Evolutionary conservation across 257 asterid species (phyloP).

Genomic region (Solanum tacnaense): DNA sequence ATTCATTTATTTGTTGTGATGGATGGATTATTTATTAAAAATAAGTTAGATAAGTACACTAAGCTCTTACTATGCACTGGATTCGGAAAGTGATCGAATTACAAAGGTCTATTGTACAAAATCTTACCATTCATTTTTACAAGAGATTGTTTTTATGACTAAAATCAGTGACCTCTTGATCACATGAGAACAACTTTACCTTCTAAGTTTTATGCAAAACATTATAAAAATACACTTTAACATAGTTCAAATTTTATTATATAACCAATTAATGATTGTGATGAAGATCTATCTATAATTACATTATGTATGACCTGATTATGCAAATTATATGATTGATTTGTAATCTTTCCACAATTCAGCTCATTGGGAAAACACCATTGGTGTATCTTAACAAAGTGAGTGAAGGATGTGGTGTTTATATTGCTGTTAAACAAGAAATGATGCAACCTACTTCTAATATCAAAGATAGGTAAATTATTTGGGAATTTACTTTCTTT

Average conservation of each 20-base stretch:
- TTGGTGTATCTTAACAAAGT: neutral
- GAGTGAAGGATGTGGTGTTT: neutral
- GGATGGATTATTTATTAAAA: no score
- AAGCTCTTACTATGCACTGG: neutral
- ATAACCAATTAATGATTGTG: neutral
- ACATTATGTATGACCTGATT: neutral
- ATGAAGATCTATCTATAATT: neutral
- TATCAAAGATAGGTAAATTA: neutral
- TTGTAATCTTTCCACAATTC: neutral
- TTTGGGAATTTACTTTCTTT: neutral
- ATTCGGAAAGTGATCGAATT: rapidly evolving
- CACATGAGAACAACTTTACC: no score
- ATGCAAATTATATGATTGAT: neutral
- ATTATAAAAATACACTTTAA: neutral
- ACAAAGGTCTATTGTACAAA: no score
- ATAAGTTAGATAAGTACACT: no score
- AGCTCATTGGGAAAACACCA: conserved; percentile 7
- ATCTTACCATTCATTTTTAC: no score
- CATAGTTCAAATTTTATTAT: neutral
- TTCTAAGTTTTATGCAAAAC: no score
- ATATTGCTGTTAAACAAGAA: neutral
- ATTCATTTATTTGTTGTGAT: neutral
- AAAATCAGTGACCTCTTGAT: no score
- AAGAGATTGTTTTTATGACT: no score
- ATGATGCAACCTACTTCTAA: conserved; percentile 1